phyloP scores from a whole-genome alignment of 73 alveolate species.

The Urostyla sp. region DNA sequence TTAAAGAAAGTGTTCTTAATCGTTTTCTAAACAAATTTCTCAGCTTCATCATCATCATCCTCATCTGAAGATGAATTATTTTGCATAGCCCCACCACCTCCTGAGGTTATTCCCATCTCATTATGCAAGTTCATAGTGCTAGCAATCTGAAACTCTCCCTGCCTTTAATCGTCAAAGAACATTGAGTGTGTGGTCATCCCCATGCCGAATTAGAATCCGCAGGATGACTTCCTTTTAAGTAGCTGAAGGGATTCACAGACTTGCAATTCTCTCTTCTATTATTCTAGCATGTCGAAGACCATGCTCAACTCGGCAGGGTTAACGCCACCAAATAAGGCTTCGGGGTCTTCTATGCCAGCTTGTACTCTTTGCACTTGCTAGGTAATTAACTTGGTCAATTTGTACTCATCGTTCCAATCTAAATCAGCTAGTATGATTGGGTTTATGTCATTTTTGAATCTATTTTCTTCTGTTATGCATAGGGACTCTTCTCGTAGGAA shows the following conservation, averaged over 20 bases:
- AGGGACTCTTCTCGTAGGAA: slow-evolving; percentile 21
- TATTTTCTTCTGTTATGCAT: slow-evolving; percentile 51
- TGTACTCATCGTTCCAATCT: slow-evolving; percentile 45
- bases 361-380: background rate
- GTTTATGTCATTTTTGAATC: slow-evolving; percentile 31
- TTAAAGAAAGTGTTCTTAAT: background rate
- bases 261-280: too few relatives aligned
- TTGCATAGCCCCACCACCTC: slow-evolving; percentile 35
- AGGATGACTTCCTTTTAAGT: slow-evolving; percentile 50
- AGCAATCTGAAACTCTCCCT: too few relatives aligned
- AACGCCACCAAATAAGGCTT: slow-evolving; percentile 16
- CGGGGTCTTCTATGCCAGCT: slow-evolving; percentile 24
- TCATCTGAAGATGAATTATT: slow-evolving; percentile 18
- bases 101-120: too few relatives aligned
- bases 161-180: too few relatives aligned
- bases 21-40: slow-evolving; percentile 5
- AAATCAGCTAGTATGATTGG: slow-evolving; percentile 51
- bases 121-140: too few relatives aligned
- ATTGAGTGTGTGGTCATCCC: too few relatives aligned
- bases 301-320: too few relatives aligned
- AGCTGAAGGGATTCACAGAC: too few relatives aligned
- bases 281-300: too few relatives aligned
- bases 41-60: slow-evolving; percentile 48
- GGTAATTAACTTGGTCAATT: slow-evolving; percentile 19
- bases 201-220: too few relatives aligned